Conservation (phyloP, 1,284 basidiomycete genomes). For the Ganoderma boninense region DNA sequence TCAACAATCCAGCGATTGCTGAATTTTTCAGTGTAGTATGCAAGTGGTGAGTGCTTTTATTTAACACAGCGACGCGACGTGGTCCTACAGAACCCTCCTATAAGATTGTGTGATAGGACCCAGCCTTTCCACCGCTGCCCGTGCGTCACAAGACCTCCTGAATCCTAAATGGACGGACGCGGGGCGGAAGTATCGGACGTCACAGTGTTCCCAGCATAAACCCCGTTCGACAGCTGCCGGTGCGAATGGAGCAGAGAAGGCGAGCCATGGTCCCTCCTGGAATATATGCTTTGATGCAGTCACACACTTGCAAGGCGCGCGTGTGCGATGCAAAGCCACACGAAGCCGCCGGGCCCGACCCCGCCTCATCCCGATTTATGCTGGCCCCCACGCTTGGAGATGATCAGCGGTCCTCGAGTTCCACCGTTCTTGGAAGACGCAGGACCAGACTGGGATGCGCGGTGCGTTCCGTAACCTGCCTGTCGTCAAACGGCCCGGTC, state of each 20-base stretch:
- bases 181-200: not conserved
- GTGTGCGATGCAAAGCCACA: not conserved
- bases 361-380: not conserved
- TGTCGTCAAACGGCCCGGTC: not conserved
- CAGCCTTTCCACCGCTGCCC: not conserved
- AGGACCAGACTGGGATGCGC: too few relatives aligned
- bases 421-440: not conserved
- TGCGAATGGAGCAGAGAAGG: not conserved
- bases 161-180: not conserved
- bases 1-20: too few relatives aligned
- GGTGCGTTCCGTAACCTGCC: not conserved
- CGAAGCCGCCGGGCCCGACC: not conserved
- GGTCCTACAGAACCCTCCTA: not conserved
- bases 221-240: not conserved
- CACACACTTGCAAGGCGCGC: not conserved
- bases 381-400: not conserved
- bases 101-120: not conserved
- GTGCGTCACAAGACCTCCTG: not conserved
- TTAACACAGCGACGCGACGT: too few relatives aligned
- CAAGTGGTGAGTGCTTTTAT: too few relatives aligned
- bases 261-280: not conserved
- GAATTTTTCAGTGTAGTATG: too few relatives aligned
- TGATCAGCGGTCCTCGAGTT: not conserved
- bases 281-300: not conserved
- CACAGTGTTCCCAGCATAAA: not conserved